These are phyloP conservation scores for Lepidium africanum DNA, from an alignment of 345 rosid genomes.

Conservation along the genomic window DNA sequence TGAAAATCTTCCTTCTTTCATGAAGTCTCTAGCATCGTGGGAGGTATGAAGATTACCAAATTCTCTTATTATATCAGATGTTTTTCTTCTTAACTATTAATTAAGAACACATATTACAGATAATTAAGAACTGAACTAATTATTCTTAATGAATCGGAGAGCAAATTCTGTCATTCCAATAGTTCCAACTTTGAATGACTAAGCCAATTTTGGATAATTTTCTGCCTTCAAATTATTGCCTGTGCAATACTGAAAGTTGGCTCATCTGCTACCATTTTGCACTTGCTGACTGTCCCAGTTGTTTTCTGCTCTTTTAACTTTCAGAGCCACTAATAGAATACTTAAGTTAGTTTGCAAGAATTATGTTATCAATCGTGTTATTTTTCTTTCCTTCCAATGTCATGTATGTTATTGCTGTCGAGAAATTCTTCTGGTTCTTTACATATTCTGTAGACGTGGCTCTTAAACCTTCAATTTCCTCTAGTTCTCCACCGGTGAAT, in stretches of 20 bases:
- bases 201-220: background rate
- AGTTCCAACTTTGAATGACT: background rate
- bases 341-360: background rate
- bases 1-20: constrained; percentile 63
- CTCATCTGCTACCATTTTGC: background rate
- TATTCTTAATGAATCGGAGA: background rate
- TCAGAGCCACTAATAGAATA: background rate
- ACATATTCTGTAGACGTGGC: background rate
- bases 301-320: background rate
- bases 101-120: background rate
- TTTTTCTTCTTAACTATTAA: background rate
- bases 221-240: background rate
- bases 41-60: constrained; percentile 48
- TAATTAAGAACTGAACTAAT: background rate
- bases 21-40: constrained; percentile 71
- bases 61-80: background rate
- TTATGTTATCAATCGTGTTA: background rate
- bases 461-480: background rate
- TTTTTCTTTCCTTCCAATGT: too few relatives aligned
- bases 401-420: too few relatives aligned
- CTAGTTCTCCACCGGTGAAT: background rate
- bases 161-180: background rate
- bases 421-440: too few relatives aligned
- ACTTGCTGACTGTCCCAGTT: background rate
- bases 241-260: background rate